Conservation (phyloP, 176 grass and related monocot species). For the Eleusine indica region DNA sequence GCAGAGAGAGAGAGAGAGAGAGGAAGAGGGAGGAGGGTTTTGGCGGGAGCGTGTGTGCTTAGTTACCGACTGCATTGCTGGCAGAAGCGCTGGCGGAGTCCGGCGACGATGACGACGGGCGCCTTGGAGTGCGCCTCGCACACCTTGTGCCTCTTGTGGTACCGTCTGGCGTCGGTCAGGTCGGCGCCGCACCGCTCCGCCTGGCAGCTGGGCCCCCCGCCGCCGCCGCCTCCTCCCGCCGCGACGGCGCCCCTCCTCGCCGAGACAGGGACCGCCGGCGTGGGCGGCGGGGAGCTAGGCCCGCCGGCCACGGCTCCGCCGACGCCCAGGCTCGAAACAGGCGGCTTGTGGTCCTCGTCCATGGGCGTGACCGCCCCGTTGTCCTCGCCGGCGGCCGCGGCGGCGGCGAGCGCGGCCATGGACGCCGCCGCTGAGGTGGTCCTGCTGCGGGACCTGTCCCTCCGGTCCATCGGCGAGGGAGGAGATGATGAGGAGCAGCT, state of each 20-base stretch:
- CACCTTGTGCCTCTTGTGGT: conserved; percentile 92
- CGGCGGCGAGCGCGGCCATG: conserved; percentile 56
- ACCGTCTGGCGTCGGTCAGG: conserved; percentile 68
- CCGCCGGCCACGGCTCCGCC: not conserved
- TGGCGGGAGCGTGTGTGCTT: not conserved
- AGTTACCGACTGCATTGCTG: conserved; percentile 97
- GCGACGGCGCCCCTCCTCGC: conserved; percentile 40
- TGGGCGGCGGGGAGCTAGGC: conserved; percentile 1
- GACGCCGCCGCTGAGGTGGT: conserved; percentile 36
- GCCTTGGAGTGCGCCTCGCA: conserved; percentile 84
- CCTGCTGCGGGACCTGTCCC: conserved; percentile 40
- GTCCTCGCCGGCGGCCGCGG: conserved; percentile 42
- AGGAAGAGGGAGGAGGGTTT: not conserved
- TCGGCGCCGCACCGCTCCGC: conserved; percentile 79
- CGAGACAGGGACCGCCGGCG: not conserved
- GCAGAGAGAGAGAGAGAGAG: not conserved
- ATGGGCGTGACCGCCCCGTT: not conserved
- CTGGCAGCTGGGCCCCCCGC: conserved; percentile 66
- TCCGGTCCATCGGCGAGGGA: conserved; percentile 42
- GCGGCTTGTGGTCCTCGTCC: conserved; percentile 42
- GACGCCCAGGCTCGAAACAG: not conserved
- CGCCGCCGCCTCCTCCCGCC: conserved; percentile 16
- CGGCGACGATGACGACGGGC: conserved; percentile 70
- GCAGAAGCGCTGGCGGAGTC: conserved; percentile 96
- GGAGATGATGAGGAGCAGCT: not conserved